Percentiles rank a stretch among this genome's conserved stretches.
phyloP scores from a whole-genome alignment of 805 yeast genomes.

The Kodamaea kaohsiungensis region DNA sequence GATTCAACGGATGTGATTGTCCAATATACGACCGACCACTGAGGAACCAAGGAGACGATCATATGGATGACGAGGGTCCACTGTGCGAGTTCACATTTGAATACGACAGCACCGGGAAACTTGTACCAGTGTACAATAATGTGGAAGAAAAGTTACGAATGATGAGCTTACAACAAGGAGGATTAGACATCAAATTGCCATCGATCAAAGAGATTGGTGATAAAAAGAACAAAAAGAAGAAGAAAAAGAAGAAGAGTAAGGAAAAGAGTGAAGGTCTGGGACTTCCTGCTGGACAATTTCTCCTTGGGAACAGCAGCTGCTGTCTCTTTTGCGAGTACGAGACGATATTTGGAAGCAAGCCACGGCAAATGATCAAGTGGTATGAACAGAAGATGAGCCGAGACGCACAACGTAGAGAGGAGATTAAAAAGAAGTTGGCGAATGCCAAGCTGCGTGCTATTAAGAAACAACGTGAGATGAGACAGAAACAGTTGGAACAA shows the following conservation, averaged over 20 bases:
- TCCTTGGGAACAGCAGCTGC: conserved; percentile 16
- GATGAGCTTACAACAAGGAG: conserved; percentile 26
- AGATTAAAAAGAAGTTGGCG: conserved; percentile 38
- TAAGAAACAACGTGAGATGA: conserved; percentile 18
- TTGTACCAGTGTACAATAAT: conserved; percentile 40
- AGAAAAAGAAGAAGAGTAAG: conserved; percentile 24
- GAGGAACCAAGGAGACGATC: conserved; percentile 6
- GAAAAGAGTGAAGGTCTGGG: neutral
- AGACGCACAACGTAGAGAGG: conserved; percentile 31
- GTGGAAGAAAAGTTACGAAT: conserved; percentile 40
- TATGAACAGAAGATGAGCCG: conserved; percentile 37
- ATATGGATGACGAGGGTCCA: conserved; percentile 32
- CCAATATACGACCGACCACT: conserved; percentile 14
- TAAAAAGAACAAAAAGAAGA: conserved; percentile 17
- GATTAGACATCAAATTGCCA: conserved; percentile 11
- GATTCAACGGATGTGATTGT: conserved; percentile 28
- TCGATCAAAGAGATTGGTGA: conserved; percentile 14
- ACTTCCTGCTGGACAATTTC: conserved; percentile 3
- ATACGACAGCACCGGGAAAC: conserved; percentile 41
- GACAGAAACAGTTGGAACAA: conserved; percentile 9
- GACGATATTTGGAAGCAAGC: conserved; percentile 50
- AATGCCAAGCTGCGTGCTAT: conserved; percentile 38
- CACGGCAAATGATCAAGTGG: conserved; percentile 52
- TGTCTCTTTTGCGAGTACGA: conserved; percentile 58
- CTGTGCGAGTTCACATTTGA: conserved; percentile 48